These are phyloP conservation scores for Cytospora schulzeri DNA, from an alignment of 2,329 filamentous ascomycete species.

Conservation along the genomic window DNA sequence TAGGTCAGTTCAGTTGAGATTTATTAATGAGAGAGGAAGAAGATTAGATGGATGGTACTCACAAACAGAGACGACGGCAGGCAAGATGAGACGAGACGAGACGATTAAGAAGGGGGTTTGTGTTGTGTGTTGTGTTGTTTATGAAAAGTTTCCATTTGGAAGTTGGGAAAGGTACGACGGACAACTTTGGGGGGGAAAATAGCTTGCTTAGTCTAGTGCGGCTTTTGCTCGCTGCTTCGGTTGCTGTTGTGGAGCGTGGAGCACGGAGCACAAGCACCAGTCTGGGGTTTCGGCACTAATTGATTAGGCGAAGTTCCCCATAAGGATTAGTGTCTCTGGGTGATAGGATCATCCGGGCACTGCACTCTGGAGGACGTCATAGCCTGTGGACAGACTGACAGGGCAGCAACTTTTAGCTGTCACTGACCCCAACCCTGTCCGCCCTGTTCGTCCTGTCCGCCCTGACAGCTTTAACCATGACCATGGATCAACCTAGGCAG, in stretches of 20 bases:
- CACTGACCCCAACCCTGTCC: too few relatives aligned
- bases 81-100: constrained; percentile 3
- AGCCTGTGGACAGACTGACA: not conserved
- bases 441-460: too few relatives aligned
- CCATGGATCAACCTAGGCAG: too few relatives aligned
- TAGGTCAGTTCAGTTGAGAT: not conserved
- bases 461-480: too few relatives aligned
- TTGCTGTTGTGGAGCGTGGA: constrained; percentile 18
- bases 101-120: not conserved
- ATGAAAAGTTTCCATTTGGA: constrained; percentile 22
- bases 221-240: constrained; percentile 4
- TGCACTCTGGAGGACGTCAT: not conserved
- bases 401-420: too few relatives aligned
- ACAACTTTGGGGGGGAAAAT: constrained; percentile 14
- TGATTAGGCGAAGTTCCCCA: constrained; percentile 13
- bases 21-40: not conserved
- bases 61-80: constrained; percentile 4
- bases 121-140: constrained; percentile 12
- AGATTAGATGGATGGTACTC: not conserved
- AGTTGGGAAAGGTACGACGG: not conserved
- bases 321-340: constrained; percentile 9
- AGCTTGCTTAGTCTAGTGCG: constrained; percentile 8
- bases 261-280: not conserved
- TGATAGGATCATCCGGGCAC: constrained; percentile 7
- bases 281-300: constrained; percentile 13